Percentiles rank a stretch among this genome's conserved stretches.
phyloP scores from a whole-genome alignment of 371 early-diverging fungal species.

The Mortierella sp. region DNA sequence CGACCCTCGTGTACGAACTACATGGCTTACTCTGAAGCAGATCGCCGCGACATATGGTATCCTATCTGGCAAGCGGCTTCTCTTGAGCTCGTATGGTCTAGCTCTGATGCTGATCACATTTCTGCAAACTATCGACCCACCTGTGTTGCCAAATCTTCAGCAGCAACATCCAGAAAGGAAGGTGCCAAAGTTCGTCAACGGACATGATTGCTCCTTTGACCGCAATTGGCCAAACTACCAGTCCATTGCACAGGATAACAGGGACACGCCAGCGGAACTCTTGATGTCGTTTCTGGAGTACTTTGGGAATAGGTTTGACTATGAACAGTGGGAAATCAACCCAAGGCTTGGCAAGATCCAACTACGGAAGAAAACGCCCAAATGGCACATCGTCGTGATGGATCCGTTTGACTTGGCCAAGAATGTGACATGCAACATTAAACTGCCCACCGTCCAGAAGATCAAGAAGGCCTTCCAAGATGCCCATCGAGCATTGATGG shows the following conservation, averaged over 20 bases:
- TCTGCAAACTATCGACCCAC: slow-evolving; percentile 15
- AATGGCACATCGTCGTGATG: background rate
- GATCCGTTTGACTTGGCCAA: background rate
- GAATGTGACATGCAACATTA: too few species aligned
- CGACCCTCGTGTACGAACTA: slow-evolving; percentile 52
- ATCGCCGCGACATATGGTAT: background rate
- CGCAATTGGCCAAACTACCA: slow-evolving; percentile 20
- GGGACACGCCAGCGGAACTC: slow-evolving; percentile 60
- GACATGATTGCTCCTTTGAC: slow-evolving; percentile 6
- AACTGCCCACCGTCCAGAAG: too few species aligned
- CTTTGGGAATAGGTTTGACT: background rate
- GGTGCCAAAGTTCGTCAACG: background rate
- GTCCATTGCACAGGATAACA: slow-evolving; percentile 58
- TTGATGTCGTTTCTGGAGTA: slow-evolving; percentile 46
- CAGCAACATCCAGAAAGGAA: background rate
- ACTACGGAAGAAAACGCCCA: background rate
- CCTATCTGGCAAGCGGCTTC: background rate
- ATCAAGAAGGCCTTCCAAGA: too few species aligned
- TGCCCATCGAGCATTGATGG: too few species aligned
- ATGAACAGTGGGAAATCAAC: background rate
- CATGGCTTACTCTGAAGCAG: background rate
- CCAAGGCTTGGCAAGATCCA: background rate
- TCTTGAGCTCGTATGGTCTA: slow-evolving; percentile 25
- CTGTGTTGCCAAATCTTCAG: slow-evolving; percentile 8
- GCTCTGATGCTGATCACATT: slow-evolving; percentile 21